Evolutionary conservation across 2,329 filamentous ascomycete genomes (phyloP).

Genomic region (Colletotrichum sp.): DNA sequence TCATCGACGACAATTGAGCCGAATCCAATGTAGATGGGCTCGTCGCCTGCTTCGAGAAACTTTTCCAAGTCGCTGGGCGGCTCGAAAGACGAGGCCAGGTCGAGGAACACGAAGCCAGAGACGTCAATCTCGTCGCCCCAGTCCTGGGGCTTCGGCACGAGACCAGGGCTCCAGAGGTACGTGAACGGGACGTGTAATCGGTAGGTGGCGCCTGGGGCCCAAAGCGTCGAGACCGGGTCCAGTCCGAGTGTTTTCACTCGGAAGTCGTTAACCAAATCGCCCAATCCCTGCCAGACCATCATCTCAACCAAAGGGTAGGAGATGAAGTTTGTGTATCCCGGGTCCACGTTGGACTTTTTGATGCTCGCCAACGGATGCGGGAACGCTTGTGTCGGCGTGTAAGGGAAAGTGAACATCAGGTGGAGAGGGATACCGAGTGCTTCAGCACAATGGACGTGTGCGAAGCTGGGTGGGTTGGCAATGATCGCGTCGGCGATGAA

Average conservation of each 20-base stretch:
- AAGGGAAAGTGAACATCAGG: slow-evolving; percentile 90
- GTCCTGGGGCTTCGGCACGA: slow-evolving; percentile 71
- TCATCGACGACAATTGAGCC: slow-evolving; percentile 80
- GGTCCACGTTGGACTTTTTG: slow-evolving; percentile 73
- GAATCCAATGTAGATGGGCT: slow-evolving; percentile 77
- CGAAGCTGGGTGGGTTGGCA: slow-evolving; percentile 81
- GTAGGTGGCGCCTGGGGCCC: slow-evolving; percentile 77
- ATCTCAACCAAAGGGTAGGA: slow-evolving; percentile 82
- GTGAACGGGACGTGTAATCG: slow-evolving; percentile 77
- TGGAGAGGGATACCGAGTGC: slow-evolving; percentile 78
- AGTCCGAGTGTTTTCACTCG: slow-evolving; percentile 71
- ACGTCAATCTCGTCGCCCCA: slow-evolving; percentile 76
- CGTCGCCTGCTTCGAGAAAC: slow-evolving; percentile 62
- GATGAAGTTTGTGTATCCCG: slow-evolving; percentile 79
- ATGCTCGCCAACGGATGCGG: slow-evolving; percentile 81
- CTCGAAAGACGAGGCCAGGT: slow-evolving; percentile 65
- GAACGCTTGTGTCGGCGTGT: slow-evolving; percentile 76
- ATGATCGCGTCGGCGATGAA: slow-evolving; percentile 84
- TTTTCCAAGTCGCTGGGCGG: slow-evolving; percentile 60
- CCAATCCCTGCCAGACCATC: slow-evolving; percentile 90
- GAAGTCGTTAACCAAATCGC: slow-evolving; percentile 79
- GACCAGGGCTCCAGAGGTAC: slow-evolving; percentile 72
- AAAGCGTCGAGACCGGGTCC: slow-evolving; percentile 77
- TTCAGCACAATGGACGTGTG: slow-evolving; percentile 81
- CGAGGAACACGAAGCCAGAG: slow-evolving; percentile 80